Percentiles rank a stretch among this genome's conserved stretches.
Conservation (phyloP, 306 rosid genomes). For the Dicorynia guianensis region DNA sequence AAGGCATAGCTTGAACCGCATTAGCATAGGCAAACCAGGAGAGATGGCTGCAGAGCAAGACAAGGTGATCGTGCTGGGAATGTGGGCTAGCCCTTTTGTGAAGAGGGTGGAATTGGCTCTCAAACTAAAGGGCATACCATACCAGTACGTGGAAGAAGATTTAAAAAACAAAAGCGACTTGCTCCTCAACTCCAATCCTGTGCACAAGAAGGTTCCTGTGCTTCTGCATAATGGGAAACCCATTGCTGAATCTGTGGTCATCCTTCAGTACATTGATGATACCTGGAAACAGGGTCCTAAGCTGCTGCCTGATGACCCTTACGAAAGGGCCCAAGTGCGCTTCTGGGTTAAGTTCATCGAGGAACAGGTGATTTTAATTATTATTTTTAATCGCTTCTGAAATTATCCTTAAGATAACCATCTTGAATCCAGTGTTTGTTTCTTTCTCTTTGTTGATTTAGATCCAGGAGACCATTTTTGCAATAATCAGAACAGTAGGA, state of each 20-base stretch:
- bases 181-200: constrained; percentile 49
- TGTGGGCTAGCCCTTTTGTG: constrained; percentile 48
- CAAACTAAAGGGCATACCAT: constrained; percentile 45
- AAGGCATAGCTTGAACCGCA: no score
- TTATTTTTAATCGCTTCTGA: no score
- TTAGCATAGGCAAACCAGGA: no score
- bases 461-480: neutral
- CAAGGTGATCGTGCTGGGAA: constrained; percentile 45
- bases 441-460: neutral
- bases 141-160: constrained; percentile 49
- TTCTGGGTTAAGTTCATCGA: constrained; percentile 46
- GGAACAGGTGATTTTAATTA: constrained; percentile 31
- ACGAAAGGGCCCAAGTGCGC: constrained; percentile 46
- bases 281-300: constrained; percentile 44
- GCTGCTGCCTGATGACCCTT: constrained; percentile 45
- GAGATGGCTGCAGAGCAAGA: constrained; percentile 37
- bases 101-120: constrained; percentile 50
- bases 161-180: constrained; percentile 40
- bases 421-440: neutral
- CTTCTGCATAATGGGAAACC: constrained; percentile 49
- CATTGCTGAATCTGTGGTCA: constrained; percentile 36
- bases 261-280: constrained; percentile 49
- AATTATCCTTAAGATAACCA: neutral
- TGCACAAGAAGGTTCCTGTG: constrained; percentile 51
- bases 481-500: constrained; percentile 37